These are phyloP conservation scores for Aphelidium insulamus DNA, from an alignment of 371 early-diverging fungal species.

Conservation along the genomic window DNA sequence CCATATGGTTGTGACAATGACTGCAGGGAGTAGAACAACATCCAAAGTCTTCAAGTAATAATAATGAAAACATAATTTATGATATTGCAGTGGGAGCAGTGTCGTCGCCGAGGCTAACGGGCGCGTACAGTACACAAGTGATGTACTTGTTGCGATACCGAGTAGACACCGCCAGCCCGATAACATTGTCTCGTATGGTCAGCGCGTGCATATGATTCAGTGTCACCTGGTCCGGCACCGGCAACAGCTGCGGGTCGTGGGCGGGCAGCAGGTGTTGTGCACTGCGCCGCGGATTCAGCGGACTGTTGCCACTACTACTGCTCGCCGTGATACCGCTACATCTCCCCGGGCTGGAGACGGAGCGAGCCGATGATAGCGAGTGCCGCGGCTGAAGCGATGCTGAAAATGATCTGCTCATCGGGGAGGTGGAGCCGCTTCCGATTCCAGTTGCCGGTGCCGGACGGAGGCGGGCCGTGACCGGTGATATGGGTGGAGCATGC, in stretches of 20 bases:
- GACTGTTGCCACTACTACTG: slow-evolving; percentile 20
- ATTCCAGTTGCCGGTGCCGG: no score
- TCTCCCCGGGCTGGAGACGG: slow-evolving; percentile 80
- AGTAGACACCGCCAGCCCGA: slow-evolving; percentile 73
- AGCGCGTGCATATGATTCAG: slow-evolving; percentile 89
- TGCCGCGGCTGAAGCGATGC: no score
- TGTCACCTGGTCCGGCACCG: slow-evolving; percentile 78
- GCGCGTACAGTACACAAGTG: slow-evolving; percentile 16
- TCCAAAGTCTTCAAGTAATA: no score
- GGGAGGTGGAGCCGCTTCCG: slow-evolving; percentile 1
- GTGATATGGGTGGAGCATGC: no score
- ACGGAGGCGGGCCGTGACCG: no score
- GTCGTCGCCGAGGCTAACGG: no score
- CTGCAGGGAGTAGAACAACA: no score
- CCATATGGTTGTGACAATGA: no score
- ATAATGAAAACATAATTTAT: no score
- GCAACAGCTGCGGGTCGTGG: slow-evolving; percentile 53
- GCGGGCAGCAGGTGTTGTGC: slow-evolving; percentile 3
- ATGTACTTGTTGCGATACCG: slow-evolving; percentile 60
- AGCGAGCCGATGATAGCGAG: slow-evolving; percentile 60
- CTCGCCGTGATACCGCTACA: slow-evolving; percentile 42
- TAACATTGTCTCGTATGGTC: slow-evolving; percentile 82
- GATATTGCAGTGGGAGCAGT: no score
- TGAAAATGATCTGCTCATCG: slow-evolving; percentile 24
- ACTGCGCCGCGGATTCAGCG: slow-evolving; percentile 13